A percentile compares a stretch with the other conserved stretches of the same genome.
These are phyloP conservation scores for Collybia nuda DNA, from an alignment of 768 basidiomycete species.

Conservation along the genomic window DNA sequence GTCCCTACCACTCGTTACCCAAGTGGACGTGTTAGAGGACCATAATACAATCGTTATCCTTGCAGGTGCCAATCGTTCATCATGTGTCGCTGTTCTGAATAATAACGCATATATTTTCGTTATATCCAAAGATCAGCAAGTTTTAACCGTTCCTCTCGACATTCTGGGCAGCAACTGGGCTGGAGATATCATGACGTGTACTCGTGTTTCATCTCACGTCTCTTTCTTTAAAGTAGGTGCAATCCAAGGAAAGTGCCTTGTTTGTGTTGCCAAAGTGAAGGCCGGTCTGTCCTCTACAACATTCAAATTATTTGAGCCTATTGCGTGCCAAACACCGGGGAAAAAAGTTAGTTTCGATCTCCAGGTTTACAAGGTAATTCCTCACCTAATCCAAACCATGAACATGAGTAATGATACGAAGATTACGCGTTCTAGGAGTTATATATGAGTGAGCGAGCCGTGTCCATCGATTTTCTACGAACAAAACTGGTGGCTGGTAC, in stretches of 20 bases:
- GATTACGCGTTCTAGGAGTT: constrained; percentile 52
- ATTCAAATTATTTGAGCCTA: constrained; percentile 12
- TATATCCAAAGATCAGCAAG: constrained; percentile 4
- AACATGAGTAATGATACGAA: background rate
- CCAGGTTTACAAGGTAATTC: constrained; percentile 8
- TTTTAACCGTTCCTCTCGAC: constrained; percentile 8
- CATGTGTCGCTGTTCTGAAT: background rate
- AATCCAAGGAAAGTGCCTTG: constrained; percentile 47
- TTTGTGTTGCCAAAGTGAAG: constrained; percentile 37
- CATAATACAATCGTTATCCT: constrained; percentile 74
- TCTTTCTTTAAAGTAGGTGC: constrained; percentile 12
- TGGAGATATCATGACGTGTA: constrained; percentile 6
- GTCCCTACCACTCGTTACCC: constrained; percentile 43
- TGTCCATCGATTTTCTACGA: constrained; percentile 74
- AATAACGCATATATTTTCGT: background rate
- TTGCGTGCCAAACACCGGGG: background rate
- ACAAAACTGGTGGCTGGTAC: constrained; percentile 16
- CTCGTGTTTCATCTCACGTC: constrained; percentile 29
- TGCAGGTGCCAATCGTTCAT: constrained; percentile 43
- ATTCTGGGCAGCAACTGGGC: background rate
- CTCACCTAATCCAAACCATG: background rate
- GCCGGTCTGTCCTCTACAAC: constrained; percentile 49
- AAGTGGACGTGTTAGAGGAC: constrained; percentile 77
- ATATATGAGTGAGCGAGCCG: constrained; percentile 78
- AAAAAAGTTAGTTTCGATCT: background rate